Base-by-base conservation (phyloP, 164 flowering plant genomes). In the Brasenia schreberi region DNA sequence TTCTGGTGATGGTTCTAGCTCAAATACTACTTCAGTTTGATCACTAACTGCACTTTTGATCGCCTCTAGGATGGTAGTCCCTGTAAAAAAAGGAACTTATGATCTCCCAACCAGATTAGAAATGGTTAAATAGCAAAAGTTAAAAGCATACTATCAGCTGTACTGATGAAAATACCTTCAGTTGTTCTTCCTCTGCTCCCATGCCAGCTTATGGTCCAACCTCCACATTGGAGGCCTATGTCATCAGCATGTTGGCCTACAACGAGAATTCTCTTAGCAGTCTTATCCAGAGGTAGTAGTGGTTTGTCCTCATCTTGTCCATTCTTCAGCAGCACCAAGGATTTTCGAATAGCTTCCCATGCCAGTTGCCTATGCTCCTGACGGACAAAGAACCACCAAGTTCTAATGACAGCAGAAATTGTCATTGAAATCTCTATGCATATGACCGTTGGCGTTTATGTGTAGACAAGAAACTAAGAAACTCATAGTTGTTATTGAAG, bases 171-270 rank as follows among this genome's bases (percentile, higher is more conserved):
- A 84, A 67, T 88, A 92, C 96, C 97, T 27, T 76, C 69, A 43
- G 96, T 89, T 33, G 82, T 87, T 74, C 80, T 80, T 73, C 97
- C 97, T 70, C 92, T 77, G 44, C 42, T 56, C 52, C 97, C 96
- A 49, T 78, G 56, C 94, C 92, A 86, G 45, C 84, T 75, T 61
- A 67, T 76, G 16, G 98, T 89, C 96, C 96, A 92, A 27, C 98
- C 98, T 69, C 98, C 98, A 67, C 98, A 89, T 58, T 85, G 98
- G 67, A 78, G 89, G 17, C 98, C 98, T 64, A 92, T 86, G 81
- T 92, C 79, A 79, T 92, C 87, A 75, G 95, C 95, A 81, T 87
- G 92, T 16, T 76, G 71, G 74, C 98, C 98, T 63, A 84, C 81
- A 71, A 88, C 84, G 66, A 92, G 90, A 69, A 92, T 82, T 66